Evolutionary conservation across 768 basidiomycete genomes (phyloP).

Genomic region (Tylopilus rubrobrunneus): DNA sequence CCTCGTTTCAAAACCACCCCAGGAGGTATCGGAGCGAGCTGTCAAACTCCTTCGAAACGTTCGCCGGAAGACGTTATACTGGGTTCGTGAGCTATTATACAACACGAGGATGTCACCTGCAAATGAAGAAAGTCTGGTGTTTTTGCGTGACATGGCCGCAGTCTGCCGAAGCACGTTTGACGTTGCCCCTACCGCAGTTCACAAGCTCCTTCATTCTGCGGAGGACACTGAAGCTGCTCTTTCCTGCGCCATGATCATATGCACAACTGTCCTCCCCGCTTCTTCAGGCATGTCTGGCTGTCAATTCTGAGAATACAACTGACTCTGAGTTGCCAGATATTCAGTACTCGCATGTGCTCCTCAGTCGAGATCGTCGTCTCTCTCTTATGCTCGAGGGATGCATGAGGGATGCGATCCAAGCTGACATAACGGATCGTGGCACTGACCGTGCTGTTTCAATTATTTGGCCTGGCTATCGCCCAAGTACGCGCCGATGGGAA

Average conservation of each 20-base stretch:
- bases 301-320: neutral
- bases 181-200: slow-evolving; percentile 12
- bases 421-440: neutral
- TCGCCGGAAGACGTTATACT: slow-evolving; percentile 32
- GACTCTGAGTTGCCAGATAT: neutral
- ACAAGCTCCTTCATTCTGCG: slow-evolving; percentile 8
- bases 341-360: slow-evolving; percentile 13
- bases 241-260: slow-evolving; percentile 24
- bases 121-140: slow-evolving; percentile 17
- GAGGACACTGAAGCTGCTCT: slow-evolving; percentile 24
- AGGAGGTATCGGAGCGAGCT: neutral
- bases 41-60: slow-evolving; percentile 29
- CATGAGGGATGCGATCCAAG: slow-evolving; percentile 1
- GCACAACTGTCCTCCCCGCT: slow-evolving; percentile 20
- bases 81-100: slow-evolving; percentile 34
- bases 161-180: slow-evolving; percentile 37
- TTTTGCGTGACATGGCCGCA: slow-evolving; percentile 35
- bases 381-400: slow-evolving; percentile 22
- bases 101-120: slow-evolving; percentile 10
- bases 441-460: slow-evolving; percentile 15
- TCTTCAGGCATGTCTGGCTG: neutral
- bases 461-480: slow-evolving; percentile 26
- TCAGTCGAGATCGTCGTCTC: slow-evolving; percentile 31
- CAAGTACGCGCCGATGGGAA: slow-evolving; percentile 19
- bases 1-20: slow-evolving; percentile 6